A percentile compares a stretch with the other conserved stretches of the same genome.
Conservation (phyloP, 31 red algal genomes). For the Endocladia muricata region DNA sequence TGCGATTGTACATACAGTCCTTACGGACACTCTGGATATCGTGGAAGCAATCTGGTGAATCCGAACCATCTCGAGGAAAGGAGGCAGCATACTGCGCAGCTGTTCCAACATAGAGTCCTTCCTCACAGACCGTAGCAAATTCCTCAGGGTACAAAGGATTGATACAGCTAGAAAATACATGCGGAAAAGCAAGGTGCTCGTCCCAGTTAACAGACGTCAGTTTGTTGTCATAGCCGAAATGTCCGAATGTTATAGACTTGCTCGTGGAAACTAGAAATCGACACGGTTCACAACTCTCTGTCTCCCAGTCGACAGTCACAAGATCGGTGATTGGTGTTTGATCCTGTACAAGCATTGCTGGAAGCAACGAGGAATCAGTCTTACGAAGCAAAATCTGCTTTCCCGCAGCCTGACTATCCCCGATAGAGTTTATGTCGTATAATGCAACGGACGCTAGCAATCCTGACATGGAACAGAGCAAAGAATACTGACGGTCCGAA, state of each 20-base stretch:
- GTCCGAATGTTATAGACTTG: background rate
- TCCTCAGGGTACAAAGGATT: conserved; percentile 24
- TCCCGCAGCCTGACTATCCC: background rate
- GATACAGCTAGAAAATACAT: background rate
- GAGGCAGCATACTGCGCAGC: background rate
- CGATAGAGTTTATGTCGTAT: too few relatives aligned
- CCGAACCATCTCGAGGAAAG: too few relatives aligned
- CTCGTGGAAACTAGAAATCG: background rate
- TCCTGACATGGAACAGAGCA: background rate
- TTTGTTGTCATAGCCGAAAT: background rate
- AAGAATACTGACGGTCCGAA: background rate
- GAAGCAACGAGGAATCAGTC: background rate
- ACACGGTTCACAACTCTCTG: conserved; percentile 1
- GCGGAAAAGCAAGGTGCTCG: background rate
- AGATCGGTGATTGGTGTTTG: background rate
- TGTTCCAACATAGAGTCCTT: conserved; percentile 27
- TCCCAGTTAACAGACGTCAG: conserved; percentile 5
- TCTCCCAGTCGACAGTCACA: background rate
- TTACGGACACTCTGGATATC: conserved; percentile 20
- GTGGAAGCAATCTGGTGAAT: conserved; percentile 1
- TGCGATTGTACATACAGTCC: background rate
- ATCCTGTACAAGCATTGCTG: background rate
- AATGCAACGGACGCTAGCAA: background rate
- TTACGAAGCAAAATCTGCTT: background rate
- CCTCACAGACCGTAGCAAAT: conserved; percentile 19